Conservation (phyloP, 768 basidiomycete genomes). For the Termitomyces sp. region DNA sequence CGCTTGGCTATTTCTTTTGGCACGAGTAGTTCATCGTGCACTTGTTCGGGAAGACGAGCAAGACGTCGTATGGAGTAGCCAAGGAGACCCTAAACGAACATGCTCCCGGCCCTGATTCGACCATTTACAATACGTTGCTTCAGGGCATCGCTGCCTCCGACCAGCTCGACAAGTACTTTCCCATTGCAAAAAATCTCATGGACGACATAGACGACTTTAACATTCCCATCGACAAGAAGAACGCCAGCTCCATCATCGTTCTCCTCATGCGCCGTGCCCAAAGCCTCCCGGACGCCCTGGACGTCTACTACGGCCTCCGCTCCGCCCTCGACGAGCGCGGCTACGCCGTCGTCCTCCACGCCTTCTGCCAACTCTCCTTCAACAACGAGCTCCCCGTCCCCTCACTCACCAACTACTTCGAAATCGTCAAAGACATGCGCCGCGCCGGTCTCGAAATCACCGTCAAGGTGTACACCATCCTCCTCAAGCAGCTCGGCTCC, state of each 20-base stretch:
- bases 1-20: slow-evolving; percentile 83
- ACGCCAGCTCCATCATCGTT: slow-evolving; percentile 51
- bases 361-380: slow-evolving; percentile 59
- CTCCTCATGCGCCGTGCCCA: slow-evolving; percentile 64
- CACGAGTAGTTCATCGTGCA: slow-evolving; percentile 80
- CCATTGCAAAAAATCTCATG: slow-evolving; percentile 47
- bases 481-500: slow-evolving; percentile 53
- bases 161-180: slow-evolving; percentile 45
- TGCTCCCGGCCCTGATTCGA: slow-evolving; percentile 42
- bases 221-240: slow-evolving; percentile 40
- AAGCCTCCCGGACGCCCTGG: slow-evolving; percentile 55
- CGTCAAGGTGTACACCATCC: slow-evolving; percentile 60
- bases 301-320: slow-evolving; percentile 49
- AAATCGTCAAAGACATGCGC: slow-evolving; percentile 80
- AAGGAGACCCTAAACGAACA: slow-evolving; percentile 24
- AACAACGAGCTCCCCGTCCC: slow-evolving; percentile 35
- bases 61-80: slow-evolving; percentile 53
- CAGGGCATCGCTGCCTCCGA: slow-evolving; percentile 42
- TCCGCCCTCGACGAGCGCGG: slow-evolving; percentile 51
- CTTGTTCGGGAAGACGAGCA: slow-evolving; percentile 61
- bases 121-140: slow-evolving; percentile 53
- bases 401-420: slow-evolving; percentile 59
- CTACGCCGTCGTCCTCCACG: slow-evolving; percentile 60
- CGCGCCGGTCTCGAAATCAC: slow-evolving; percentile 54
- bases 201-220: slow-evolving; percentile 61